Base-by-base conservation (phyloP, 2,329 filamentous ascomycete genomes). In the Myriangium duriaei region DNA sequence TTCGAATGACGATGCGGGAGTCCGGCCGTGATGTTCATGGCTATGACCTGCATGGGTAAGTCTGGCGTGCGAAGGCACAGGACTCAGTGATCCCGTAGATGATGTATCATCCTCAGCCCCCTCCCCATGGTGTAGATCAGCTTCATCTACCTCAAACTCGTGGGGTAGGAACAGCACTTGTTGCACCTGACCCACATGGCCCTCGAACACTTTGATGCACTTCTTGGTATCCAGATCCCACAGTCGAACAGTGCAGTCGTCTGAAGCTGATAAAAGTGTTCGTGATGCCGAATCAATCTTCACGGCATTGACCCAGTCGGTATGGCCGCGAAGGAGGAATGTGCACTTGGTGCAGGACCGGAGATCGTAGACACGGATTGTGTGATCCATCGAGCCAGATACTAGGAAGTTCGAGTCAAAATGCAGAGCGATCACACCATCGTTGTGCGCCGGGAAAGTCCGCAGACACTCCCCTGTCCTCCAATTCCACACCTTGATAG, bases 281-380 rank as follows among this genome's bases (percentile, higher is more conserved):
- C 84, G 78, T 10, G 51, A 54, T 9, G 53, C 63, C 0, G 78
- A 71, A 56, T 98, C 86, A 26, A 98, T 74, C 47, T 81, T 80
- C 19, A 96, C 88, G n/a, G 83, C 79, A 60, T 98, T 98, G 51
- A 98, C 87, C 83, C 88, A 96, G 57, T 96, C 87, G 0, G 70
- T 75, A 56, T 98, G 91, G 6, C 87, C 88, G 15, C 79, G 76
- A 10, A 98, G 68, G 36, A 76, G 71, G 49, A 81, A 93, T 0
- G 79, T 81, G 37, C 82, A 78, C 55, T 84, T 85, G 42, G 81
- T 83, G 50, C 81, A 74, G 51, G 92, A 91, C 10, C 36, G 36
- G 14, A 39, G 36, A 57, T 94, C 88, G 73, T 88, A 95, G 32
- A 98, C 79, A 55, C 88, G 86, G 58, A 96, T 79, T 1, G 80